These are phyloP conservation scores for Aspergillus sp. DNA, from an alignment of 2,329 filamentous ascomycete species.

Conservation along the genomic window DNA sequence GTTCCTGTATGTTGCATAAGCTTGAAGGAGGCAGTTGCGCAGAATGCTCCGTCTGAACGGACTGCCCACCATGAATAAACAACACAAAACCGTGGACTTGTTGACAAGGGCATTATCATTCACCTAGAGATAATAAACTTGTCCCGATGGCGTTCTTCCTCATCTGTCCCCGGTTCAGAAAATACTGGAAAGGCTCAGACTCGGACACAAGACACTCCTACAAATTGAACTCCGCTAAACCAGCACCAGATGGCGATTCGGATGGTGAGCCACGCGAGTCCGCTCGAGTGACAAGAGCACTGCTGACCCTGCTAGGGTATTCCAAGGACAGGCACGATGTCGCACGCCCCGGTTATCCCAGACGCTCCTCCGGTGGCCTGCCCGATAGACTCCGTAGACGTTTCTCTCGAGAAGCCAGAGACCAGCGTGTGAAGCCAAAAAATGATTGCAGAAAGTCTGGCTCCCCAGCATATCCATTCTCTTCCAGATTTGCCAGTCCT, in stretches of 20 bases:
- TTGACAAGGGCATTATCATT: background rate
- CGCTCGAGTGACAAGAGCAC: background rate
- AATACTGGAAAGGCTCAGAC: constrained; percentile 18
- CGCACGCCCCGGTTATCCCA: constrained; percentile 5
- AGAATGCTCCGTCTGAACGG: background rate
- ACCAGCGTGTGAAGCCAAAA: constrained; percentile 17
- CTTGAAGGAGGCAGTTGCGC: background rate
- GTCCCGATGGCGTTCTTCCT: constrained; percentile 26
- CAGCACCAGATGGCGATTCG: background rate
- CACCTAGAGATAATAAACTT: background rate
- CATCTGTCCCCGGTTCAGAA: constrained; percentile 30
- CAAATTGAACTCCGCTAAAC: constrained; percentile 10
- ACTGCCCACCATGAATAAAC: background rate
- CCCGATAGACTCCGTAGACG: constrained; percentile 35
- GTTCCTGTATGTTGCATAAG: background rate
- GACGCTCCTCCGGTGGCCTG: constrained; percentile 26
- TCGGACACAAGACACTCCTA: constrained; percentile 18
- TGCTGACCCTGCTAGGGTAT: constrained; percentile 12
- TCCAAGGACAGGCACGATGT: constrained; percentile 14
- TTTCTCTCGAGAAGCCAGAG: constrained; percentile 36
- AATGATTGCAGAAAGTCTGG: constrained; percentile 14
- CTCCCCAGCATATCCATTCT: constrained; percentile 23
- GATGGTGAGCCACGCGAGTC: constrained; percentile 17
- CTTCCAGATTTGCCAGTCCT: constrained; percentile 19
- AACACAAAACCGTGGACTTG: background rate